Conservation (phyloP, 768 basidiomycete species). For the Boletellus ananas region DNA sequence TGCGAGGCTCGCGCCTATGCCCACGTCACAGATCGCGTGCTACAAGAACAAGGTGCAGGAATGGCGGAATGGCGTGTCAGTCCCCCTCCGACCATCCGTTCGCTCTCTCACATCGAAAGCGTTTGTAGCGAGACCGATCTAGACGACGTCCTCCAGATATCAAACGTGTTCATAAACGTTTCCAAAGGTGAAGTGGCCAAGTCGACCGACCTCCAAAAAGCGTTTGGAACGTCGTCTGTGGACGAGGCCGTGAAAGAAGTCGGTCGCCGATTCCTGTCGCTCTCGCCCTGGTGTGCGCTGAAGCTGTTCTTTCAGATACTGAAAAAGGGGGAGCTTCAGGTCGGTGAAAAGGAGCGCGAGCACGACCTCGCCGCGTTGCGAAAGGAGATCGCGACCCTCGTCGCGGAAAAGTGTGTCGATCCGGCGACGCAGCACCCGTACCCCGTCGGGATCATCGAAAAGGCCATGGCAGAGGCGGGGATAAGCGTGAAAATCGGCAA, state of each 20-base stretch:
- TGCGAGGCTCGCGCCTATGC: background rate
- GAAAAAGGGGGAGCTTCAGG: conserved; percentile 94
- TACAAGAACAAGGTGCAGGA: conserved; percentile 99
- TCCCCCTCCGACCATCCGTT: conserved; percentile 5
- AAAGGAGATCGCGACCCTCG: conserved; percentile 88
- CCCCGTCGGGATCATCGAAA: conserved; percentile 94
- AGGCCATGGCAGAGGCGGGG: conserved; percentile 93
- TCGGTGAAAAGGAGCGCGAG: conserved; percentile 94
- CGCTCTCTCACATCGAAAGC: background rate
- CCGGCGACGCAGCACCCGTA: conserved; percentile 86
- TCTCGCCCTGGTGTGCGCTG: too few relatives aligned
- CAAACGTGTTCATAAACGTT: conserved; percentile 93
- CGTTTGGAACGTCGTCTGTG: conserved; percentile 75
- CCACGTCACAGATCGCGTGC: conserved; percentile 72
- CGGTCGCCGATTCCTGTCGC: conserved; percentile 4
- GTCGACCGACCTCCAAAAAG: conserved; percentile 84
- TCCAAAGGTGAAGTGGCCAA: conserved; percentile 95
- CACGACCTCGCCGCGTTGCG: conserved; percentile 82
- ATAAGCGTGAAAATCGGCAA: conserved; percentile 88
- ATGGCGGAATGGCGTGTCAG: conserved; percentile 88
- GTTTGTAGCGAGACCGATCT: conserved; percentile 76
- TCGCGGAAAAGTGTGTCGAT: conserved; percentile 95
- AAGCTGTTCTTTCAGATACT: conserved; percentile 59
- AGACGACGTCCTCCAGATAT: conserved; percentile 95
- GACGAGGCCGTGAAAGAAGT: conserved; percentile 81